Evolutionary conservation across 495 filamentous ascomycete species (phyloP).

Genomic region (Neurospora intermedia): DNA sequence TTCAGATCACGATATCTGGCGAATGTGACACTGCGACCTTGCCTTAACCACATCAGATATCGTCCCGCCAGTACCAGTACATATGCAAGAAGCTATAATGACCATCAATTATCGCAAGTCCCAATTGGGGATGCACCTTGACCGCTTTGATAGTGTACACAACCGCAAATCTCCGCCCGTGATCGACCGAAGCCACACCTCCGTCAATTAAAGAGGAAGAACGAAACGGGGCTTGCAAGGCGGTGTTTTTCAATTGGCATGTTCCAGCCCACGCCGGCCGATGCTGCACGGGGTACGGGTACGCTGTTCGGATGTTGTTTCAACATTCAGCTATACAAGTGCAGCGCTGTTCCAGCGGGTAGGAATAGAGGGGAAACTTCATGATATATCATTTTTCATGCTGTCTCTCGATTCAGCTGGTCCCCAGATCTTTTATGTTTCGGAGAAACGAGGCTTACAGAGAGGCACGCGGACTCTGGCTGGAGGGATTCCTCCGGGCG

Average conservation of each 20-base stretch:
- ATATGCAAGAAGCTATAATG: background rate
- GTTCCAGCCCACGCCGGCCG: background rate
- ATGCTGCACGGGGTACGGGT: background rate
- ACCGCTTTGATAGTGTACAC: background rate
- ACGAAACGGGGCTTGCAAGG: background rate
- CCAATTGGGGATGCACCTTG: background rate
- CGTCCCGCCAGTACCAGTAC: background rate
- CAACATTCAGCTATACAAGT: background rate
- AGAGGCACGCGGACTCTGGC: background rate
- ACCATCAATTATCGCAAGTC: background rate
- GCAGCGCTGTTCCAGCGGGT: background rate
- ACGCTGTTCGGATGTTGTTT: background rate
- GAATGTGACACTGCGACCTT: background rate
- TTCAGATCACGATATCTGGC: background rate
- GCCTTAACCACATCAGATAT: background rate
- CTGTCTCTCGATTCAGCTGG: background rate
- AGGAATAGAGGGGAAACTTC: background rate
- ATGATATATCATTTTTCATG: background rate
- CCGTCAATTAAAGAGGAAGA: background rate
- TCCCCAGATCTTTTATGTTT: background rate
- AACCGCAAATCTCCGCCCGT: background rate
- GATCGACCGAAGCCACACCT: background rate
- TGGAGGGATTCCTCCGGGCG: background rate
- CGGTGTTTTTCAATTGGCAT: background rate
- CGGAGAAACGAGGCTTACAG: background rate